Evolutionary conservation across 2,329 filamentous ascomycete genomes (phyloP), one percentile per base, ranked within the genome.

Genomic region (Penicillium palitans): DNA sequence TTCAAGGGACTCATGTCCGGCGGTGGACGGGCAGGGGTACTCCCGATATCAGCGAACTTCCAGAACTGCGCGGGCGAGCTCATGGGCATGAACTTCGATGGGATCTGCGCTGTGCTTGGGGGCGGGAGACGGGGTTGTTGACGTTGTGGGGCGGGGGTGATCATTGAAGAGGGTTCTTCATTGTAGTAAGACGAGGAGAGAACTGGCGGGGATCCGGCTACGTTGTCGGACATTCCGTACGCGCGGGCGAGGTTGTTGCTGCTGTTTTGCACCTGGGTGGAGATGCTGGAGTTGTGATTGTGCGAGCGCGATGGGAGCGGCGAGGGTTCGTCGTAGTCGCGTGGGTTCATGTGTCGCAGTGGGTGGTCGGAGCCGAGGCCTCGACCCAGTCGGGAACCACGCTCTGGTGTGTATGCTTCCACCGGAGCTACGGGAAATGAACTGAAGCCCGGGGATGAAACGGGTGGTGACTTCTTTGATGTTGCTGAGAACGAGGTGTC

Each of bases 61-160:
- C 79, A 81, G 65, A 81, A 81, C 44, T 80, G 78, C 5, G 79
- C 79, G 1, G 79, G 79, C 5, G 78, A 80, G 59, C 79, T 81
- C 71, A 80, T 78, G 5, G 78, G 78, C 79, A 81, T 81, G 65
- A 80, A 81, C 61, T 80, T 80, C 21, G 78, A 80, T 1, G 79
- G 79, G 17, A 80, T 74, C 55, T 80, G 78, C 3, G 78, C 76
- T 2, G 79, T 81, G 63, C 78, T 80, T 0, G 79, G 79, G 8
- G 79, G 79, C 13, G 78, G 78, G 6, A 80, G 71, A 9, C 75
- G 75, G 6, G 79, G 79, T 54, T 81, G 79, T 50, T 81, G 78
- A 21, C 79, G 75, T 60, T 79, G 74, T 10, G 79, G 79, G 1
- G 79, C 79, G 3, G 79, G 79, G 0, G 79, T 81, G 54, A 80